These are phyloP conservation scores for Aspergillus tubingensis DNA, from an alignment of 2,329 filamentous ascomycete genomes.

Conservation along the genomic window DNA sequence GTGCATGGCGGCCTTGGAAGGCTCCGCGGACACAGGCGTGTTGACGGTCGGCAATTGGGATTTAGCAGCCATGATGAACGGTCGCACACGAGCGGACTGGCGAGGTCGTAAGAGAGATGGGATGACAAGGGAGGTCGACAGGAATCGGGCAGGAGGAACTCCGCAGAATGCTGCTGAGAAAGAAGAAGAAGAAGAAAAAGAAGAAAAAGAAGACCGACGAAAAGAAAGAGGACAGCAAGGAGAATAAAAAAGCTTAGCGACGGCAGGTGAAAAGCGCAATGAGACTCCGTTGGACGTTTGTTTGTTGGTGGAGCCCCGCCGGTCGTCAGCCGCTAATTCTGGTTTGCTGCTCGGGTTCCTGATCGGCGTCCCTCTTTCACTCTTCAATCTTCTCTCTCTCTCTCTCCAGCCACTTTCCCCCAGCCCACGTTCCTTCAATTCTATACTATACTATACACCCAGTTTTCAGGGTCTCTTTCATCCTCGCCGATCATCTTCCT, in stretches of 20 bases:
- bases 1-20: constrained; percentile 23
- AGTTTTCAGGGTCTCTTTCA: neutral
- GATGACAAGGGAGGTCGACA: neutral
- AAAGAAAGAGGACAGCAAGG: neutral
- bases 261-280: neutral
- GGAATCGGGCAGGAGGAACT: neutral
- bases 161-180: neutral
- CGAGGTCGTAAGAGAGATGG: neutral
- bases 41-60: constrained; percentile 6
- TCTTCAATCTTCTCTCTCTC: neutral
- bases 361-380: neutral
- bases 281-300: too few species aligned
- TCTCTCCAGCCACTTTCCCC: neutral
- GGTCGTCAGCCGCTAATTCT: neutral
- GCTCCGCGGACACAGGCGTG: constrained; percentile 1
- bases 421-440: neutral
- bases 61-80: constrained; percentile 2
- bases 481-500: neutral
- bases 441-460: neutral
- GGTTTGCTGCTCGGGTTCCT: neutral
- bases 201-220: neutral
- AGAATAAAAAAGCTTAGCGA: constrained; percentile 1
- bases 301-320: neutral
- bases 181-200: neutral
- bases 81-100: neutral